Percentiles rank a stretch among this genome's conserved stretches.
Conservation (phyloP, 495 filamentous ascomycete genomes). For the Parmelia sp. region DNA sequence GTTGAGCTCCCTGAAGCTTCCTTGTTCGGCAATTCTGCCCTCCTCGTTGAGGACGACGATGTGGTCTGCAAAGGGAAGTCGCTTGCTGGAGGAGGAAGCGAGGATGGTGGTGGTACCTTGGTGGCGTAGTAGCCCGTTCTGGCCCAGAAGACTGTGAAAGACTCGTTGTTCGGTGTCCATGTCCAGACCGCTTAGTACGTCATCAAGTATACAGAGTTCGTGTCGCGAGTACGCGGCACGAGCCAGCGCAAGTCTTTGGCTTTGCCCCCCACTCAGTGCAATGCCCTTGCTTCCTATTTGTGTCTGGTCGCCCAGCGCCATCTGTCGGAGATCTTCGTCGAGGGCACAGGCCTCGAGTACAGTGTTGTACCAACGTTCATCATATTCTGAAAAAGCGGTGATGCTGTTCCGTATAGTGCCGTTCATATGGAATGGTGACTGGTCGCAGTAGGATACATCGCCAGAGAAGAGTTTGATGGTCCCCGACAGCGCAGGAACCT, state of each 20-base stretch:
- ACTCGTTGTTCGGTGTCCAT: constrained; percentile 53
- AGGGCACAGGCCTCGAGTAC: constrained; percentile 62
- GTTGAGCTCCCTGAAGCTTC: constrained; percentile 42
- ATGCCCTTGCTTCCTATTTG: constrained; percentile 59
- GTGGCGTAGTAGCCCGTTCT: constrained; percentile 46
- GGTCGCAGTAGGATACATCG: constrained; percentile 48
- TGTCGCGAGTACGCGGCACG: constrained; percentile 52
- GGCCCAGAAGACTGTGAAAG: constrained; percentile 50
- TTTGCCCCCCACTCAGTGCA: constrained; percentile 60
- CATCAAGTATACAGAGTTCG: constrained; percentile 51
- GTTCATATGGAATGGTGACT: constrained; percentile 51
- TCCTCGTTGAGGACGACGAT: constrained; percentile 45
- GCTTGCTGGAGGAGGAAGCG: constrained; percentile 43
- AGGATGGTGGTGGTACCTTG: constrained; percentile 47
- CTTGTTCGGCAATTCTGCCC: constrained; percentile 46
- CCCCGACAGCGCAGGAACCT: constrained; percentile 43
- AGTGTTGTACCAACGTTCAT: constrained; percentile 53
- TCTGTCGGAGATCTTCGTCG: constrained; percentile 46
- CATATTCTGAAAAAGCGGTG: constrained; percentile 45
- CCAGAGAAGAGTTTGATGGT: constrained; percentile 33
- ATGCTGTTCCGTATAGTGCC: constrained; percentile 55
- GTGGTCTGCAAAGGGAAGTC: constrained; percentile 46
- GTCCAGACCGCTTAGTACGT: constrained; percentile 58
- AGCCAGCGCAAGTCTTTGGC: constrained; percentile 56
- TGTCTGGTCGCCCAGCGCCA: constrained; percentile 53